These are phyloP conservation scores for Fusarium proliferatum DNA, from an alignment of 2,329 filamentous ascomycete species.

Conservation along the genomic window DNA sequence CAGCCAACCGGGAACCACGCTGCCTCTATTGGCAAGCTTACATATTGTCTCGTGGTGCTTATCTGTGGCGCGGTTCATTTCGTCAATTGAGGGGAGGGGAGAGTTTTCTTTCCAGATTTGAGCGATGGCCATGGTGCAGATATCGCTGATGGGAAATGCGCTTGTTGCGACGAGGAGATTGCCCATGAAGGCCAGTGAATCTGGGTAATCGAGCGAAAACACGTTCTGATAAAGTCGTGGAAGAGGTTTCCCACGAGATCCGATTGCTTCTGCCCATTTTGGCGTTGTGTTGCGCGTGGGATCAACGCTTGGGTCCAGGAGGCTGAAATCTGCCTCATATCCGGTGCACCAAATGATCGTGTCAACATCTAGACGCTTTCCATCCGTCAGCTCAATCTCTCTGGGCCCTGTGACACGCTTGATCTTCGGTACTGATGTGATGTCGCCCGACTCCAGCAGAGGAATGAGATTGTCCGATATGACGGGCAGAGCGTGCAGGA, in stretches of 20 bases:
- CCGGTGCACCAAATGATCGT: slow-evolving; percentile 51
- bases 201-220: slow-evolving; percentile 56
- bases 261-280: slow-evolving; percentile 41
- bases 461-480: slow-evolving; percentile 45
- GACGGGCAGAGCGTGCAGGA: slow-evolving; percentile 42
- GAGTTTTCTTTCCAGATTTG: slow-evolving; percentile 57
- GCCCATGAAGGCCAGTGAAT: slow-evolving; percentile 58
- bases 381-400: slow-evolving; percentile 47
- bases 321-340: slow-evolving; percentile 48
- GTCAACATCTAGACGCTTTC: slow-evolving; percentile 44
- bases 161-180: slow-evolving; percentile 50
- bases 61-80: slow-evolving; percentile 53
- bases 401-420: slow-evolving; percentile 39
- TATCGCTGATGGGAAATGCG: slow-evolving; percentile 53
- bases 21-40: slow-evolving; percentile 43
- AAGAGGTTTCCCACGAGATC: slow-evolving; percentile 45
- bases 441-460: slow-evolving; percentile 52
- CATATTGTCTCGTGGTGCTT: slow-evolving; percentile 50
- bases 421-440: slow-evolving; percentile 48
- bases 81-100: slow-evolving; percentile 48
- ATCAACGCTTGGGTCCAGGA: slow-evolving; percentile 44
- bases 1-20: slow-evolving; percentile 44
- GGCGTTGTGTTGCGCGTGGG: slow-evolving; percentile 40
- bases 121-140: slow-evolving; percentile 56
- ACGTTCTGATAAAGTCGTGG: slow-evolving; percentile 57